Evolutionary conservation across 495 filamentous ascomycete genomes (phyloP).

Genomic region (Podospora bellae-mahoneyi): DNA sequence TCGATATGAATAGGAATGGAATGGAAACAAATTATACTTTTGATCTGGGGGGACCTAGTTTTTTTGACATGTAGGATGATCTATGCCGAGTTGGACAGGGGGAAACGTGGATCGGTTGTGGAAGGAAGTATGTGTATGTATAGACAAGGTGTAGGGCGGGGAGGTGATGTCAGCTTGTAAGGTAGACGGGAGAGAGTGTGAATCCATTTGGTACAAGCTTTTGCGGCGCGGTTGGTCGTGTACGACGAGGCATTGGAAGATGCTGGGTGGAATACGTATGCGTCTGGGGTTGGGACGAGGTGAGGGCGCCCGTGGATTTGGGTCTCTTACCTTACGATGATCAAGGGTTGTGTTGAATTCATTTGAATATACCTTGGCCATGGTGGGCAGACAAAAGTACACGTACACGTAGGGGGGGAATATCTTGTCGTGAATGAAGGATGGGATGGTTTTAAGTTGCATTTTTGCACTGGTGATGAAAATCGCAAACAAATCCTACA

Average conservation of each 20-base stretch:
- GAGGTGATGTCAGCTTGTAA: not conserved
- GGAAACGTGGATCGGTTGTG: too few species aligned
- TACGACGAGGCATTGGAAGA: not conserved
- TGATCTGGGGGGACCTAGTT: not conserved
- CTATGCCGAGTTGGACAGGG: not conserved
- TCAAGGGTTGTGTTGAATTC: not conserved
- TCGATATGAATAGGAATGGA: not conserved
- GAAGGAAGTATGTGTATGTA: too few species aligned
- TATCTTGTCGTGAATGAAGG: not conserved
- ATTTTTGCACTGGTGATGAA: not conserved
- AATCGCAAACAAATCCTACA: not conserved
- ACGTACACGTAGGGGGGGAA: not conserved
- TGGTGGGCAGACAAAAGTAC: not conserved
- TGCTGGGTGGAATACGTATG: not conserved
- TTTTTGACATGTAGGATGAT: not conserved
- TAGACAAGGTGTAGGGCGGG: too few species aligned
- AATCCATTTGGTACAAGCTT: not conserved
- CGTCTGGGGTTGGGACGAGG: not conserved
- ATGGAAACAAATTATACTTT: not conserved
- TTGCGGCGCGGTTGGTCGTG: not conserved
- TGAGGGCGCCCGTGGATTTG: not conserved
- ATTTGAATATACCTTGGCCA: not conserved
- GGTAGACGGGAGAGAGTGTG: not conserved
- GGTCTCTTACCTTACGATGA: not conserved
- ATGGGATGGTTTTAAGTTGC: not conserved